Evolutionary conservation across 2,329 filamentous ascomycete genomes (phyloP), one percentile per base, ranked within the genome.

Genomic region (Alternaria solani): DNA sequence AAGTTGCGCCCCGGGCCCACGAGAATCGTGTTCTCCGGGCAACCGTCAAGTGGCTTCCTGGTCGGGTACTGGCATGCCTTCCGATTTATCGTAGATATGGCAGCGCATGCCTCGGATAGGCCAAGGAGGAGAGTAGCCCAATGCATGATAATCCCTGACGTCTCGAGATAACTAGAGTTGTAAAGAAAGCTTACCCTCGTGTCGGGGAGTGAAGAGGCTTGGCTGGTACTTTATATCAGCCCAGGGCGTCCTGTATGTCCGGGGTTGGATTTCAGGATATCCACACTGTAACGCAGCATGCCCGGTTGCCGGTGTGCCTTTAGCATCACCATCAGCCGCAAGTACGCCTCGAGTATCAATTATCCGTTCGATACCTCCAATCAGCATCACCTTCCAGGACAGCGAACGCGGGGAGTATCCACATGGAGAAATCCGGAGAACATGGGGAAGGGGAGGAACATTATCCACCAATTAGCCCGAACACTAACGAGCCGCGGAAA

Each of bases 51-150:
- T 5, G 78, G 77, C 18, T 78, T 66, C 11, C 53, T 64, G 1
- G 78, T 79, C 1, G 78, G 76, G 18, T 66, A 63, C 66, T 82
- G 80, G 56, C 80, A 81, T 28, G 69, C 66, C 55, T 57, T 70
- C 42, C 69, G 68, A 18, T 65, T 62, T 39, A 66, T 39, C 7
- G 67, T 32, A 14, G 64, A 62, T n/a, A 69, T 1, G 14, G 68
- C 68, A n/a, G 48, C 38, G 54, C 65, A 66, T 7, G 61, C 53
- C 47, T 69, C 57, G 12, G 70, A 46, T 7, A 72, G 41, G 32
- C 59, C 55, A 11, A 59, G 38, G 16, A 62, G 12, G 16, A 58
- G 38, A 1, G 61, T 26, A 6, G 48, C 41, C 11, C 66, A 38
- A 47, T 63, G 66, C 69, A 71, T 71, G 34, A 20, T 51, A 14